Conservation (phyloP, 2,329 filamentous ascomycete species). For the Venturia aucupariae region DNA sequence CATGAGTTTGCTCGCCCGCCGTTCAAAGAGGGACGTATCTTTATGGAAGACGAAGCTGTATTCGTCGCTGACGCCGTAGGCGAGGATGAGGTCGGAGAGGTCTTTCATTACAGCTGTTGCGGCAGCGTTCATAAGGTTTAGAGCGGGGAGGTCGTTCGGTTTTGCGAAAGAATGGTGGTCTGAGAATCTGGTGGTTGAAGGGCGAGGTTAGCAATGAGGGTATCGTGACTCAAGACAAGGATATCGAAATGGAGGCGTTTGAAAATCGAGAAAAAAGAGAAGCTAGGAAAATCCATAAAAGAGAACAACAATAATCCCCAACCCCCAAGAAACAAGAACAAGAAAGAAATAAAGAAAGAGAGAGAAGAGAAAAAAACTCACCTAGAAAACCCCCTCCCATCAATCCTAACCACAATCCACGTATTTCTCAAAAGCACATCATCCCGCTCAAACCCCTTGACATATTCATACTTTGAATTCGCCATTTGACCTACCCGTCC, state of each 20-base stretch:
- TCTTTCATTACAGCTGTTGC: conserved; percentile 78
- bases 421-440: conserved; percentile 79
- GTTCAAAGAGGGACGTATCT: conserved; percentile 71
- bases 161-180: conserved; percentile 78
- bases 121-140: conserved; percentile 90
- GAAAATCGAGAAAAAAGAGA: too few species aligned
- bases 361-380: conserved; percentile 7
- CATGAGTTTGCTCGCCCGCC: conserved; percentile 78
- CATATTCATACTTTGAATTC: conserved; percentile 64
- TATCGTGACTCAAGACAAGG: too few species aligned
- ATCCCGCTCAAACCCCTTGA: conserved; percentile 76
- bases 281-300: too few species aligned
- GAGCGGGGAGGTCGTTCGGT: conserved; percentile 78
- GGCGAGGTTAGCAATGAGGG: too few species aligned
- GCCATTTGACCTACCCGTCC: conserved; percentile 4
- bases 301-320: too few species aligned
- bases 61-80: conserved; percentile 92
- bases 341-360: neutral
- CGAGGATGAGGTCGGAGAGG: conserved; percentile 74
- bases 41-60: conserved; percentile 91
- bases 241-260: too few species aligned
- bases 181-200: too few species aligned
- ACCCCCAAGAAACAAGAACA: too few species aligned
- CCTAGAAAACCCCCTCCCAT: conserved; percentile 94
- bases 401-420: conserved; percentile 90